Conservation (phyloP, 768 basidiomycete genomes). For the Mycena rosella region DNA sequence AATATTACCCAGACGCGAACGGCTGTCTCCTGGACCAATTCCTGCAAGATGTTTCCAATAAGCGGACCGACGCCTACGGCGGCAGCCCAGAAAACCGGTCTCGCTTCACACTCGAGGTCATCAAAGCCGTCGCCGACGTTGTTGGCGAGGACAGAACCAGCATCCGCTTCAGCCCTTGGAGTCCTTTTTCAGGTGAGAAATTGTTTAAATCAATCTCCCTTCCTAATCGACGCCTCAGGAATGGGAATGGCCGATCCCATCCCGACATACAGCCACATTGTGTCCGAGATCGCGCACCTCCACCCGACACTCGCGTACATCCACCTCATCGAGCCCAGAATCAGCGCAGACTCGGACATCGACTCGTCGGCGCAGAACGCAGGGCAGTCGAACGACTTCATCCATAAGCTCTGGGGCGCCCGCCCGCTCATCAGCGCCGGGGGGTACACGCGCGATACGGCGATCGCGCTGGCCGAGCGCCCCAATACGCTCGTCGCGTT, state of each 20-base stretch:
- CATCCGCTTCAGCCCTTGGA: conserved; percentile 60
- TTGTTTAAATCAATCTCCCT: conserved; percentile 35
- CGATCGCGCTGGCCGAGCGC: conserved; percentile 41
- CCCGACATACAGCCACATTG: conserved; percentile 52
- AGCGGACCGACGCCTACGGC: conserved; percentile 68
- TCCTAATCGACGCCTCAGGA: background rate
- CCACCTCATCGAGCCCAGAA: conserved; percentile 52
- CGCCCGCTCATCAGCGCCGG: conserved; percentile 48
- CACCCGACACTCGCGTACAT: conserved; percentile 58
- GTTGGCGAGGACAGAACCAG: conserved; percentile 60
- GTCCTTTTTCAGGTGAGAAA: conserved; percentile 47
- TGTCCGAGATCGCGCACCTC: conserved; percentile 39
- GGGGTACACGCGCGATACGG: conserved; percentile 47
- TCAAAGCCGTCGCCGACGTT: conserved; percentile 56
- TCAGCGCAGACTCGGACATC: conserved; percentile 12
- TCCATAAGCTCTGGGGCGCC: conserved; percentile 44
- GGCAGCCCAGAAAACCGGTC: conserved; percentile 64
- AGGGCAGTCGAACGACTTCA: conserved; percentile 38
- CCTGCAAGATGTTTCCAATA: conserved; percentile 57
- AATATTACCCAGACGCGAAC: conserved; percentile 32
- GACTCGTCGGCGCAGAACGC: background rate
- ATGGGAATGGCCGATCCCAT: conserved; percentile 51
- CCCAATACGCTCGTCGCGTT: conserved; percentile 46
- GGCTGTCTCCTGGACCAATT: conserved; percentile 63
- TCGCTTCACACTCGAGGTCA: conserved; percentile 62